phyloP scores from a whole-genome alignment of 345 rosid species.

The Balakata baccata region DNA sequence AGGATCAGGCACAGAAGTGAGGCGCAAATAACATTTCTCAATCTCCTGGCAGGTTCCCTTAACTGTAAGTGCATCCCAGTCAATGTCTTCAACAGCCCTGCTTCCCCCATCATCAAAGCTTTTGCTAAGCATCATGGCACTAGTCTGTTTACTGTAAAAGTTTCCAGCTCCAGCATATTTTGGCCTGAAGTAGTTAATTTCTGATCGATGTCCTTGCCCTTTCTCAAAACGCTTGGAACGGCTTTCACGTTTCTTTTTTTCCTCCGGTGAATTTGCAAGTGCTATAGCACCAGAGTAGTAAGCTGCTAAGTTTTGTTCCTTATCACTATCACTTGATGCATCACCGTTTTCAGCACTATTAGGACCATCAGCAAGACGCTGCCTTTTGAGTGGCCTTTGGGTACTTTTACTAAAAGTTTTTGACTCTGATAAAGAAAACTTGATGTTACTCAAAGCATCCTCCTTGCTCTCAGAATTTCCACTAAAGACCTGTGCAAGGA shows the following conservation, averaged over 20 bases:
- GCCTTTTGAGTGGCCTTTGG: conserved; percentile 77
- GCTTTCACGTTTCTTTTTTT: conserved; percentile 84
- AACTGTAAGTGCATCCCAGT: conserved; percentile 95
- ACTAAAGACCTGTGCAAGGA: conserved; percentile 48
- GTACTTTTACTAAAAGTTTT: conserved; percentile 47
- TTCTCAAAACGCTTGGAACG: conserved; percentile 91
- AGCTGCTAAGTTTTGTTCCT: conserved; percentile 68
- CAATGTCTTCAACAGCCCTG: conserved; percentile 97
- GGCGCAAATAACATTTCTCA: conserved; percentile 95
- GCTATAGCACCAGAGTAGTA: conserved; percentile 73
- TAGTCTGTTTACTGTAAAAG: conserved; percentile 66
- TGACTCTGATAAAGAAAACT: conserved; percentile 41
- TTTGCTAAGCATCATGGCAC: conserved; percentile 68
- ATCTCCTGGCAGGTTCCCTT: conserved; percentile 94
- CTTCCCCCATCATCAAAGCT: conserved; percentile 69
- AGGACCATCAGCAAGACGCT: conserved; percentile 48
- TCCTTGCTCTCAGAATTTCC: conserved; percentile 49
- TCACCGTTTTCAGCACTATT: conserved; percentile 56
- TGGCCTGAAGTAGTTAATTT: conserved; percentile 48
- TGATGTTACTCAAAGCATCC: conserved; percentile 40
- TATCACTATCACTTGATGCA: conserved; percentile 93
- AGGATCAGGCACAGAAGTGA: conserved; percentile 99
- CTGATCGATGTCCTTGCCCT: conserved; percentile 61
- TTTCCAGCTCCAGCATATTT: conserved; percentile 63
- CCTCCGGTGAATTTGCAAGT: conserved; percentile 74